phyloP scores from a whole-genome alignment of 179 eudicot genomes.

The Nepenthes alata region DNA sequence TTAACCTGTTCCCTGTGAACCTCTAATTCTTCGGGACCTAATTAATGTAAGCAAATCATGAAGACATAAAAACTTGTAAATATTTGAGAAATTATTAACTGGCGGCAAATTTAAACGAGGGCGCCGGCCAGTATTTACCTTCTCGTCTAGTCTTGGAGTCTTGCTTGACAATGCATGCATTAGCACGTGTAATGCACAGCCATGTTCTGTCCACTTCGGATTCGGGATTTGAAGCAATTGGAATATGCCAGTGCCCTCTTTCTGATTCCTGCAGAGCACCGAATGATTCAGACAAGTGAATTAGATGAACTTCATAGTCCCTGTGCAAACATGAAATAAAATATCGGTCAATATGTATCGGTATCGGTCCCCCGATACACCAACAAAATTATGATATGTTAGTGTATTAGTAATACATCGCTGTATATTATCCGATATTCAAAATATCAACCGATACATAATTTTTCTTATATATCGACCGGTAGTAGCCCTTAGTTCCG shows the following conservation, averaged over 20 bases:
- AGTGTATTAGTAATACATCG: too few relatives aligned
- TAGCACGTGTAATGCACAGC: constrained; percentile 64
- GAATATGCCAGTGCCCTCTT: constrained; percentile 90
- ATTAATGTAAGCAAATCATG: not conserved
- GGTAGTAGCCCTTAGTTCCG: too few relatives aligned
- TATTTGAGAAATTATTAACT: not conserved
- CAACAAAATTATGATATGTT: too few relatives aligned
- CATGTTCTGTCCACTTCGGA: constrained; percentile 60
- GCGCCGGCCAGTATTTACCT: constrained; percentile 18
- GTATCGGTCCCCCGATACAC: not conserved
- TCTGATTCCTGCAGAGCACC: constrained; percentile 52
- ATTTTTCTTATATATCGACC: too few relatives aligned
- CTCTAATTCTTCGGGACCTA: constrained; percentile 2
- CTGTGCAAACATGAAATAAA: not conserved
- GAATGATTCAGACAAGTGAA: not conserved
- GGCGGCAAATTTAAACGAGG: not conserved
- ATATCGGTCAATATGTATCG: not conserved
- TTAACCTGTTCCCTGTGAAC: constrained; percentile 4
- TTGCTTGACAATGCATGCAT: constrained; percentile 14
- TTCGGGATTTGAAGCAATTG: constrained; percentile 48
- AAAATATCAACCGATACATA: too few relatives aligned
- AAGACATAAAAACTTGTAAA: not conserved
- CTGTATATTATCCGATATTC: too few relatives aligned
- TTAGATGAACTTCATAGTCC: not conserved
- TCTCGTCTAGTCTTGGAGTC: constrained; percentile 9